phyloP scores from a whole-genome alignment of 2,329 filamentous ascomycete genomes.

The Seiridium cupressi region DNA sequence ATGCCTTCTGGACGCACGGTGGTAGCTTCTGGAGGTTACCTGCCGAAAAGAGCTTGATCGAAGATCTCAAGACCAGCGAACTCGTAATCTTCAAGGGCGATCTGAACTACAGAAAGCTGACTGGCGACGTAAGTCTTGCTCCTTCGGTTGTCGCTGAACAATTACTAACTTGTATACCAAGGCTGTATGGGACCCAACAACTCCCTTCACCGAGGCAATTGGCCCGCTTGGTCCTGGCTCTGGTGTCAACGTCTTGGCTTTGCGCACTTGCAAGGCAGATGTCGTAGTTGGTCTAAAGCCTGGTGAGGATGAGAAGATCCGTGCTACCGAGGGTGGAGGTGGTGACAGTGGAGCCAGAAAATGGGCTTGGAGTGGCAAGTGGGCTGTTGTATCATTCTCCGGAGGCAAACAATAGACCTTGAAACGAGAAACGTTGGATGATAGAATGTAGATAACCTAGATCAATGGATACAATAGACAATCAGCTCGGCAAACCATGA shows the following conservation, averaged over 20 bases:
- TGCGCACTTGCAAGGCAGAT: slow-evolving; percentile 95
- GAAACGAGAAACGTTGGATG: background rate
- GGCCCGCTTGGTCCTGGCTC: slow-evolving; percentile 81
- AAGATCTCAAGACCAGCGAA: slow-evolving; percentile 80
- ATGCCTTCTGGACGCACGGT: slow-evolving; percentile 85
- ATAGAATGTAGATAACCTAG: slow-evolving; percentile 2
- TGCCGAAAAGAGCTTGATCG: slow-evolving; percentile 61
- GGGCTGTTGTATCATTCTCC: slow-evolving; percentile 88
- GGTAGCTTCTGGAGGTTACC: slow-evolving; percentile 91
- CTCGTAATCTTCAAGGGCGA: slow-evolving; percentile 97
- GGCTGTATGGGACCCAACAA: slow-evolving; percentile 82
- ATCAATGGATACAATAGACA: background rate
- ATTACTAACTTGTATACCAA: slow-evolving; percentile 27
- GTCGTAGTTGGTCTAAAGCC: slow-evolving; percentile 84
- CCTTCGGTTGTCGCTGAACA: too few species aligned
- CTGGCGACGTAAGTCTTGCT: slow-evolving; percentile 68
- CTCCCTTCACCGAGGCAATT: slow-evolving; percentile 79
- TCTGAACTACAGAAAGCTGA: slow-evolving; percentile 92
- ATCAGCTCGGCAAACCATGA: background rate
- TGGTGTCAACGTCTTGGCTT: slow-evolving; percentile 78
- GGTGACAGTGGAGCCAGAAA: slow-evolving; percentile 70
- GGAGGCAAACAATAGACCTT: slow-evolving; percentile 53
- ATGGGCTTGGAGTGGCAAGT: slow-evolving; percentile 97
- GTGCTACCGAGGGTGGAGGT: slow-evolving; percentile 64
- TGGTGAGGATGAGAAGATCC: slow-evolving; percentile 81